These are phyloP conservation scores for Microstegium vimineum DNA, from an alignment of 176 grass and related monocot species.

Conservation along the genomic window DNA sequence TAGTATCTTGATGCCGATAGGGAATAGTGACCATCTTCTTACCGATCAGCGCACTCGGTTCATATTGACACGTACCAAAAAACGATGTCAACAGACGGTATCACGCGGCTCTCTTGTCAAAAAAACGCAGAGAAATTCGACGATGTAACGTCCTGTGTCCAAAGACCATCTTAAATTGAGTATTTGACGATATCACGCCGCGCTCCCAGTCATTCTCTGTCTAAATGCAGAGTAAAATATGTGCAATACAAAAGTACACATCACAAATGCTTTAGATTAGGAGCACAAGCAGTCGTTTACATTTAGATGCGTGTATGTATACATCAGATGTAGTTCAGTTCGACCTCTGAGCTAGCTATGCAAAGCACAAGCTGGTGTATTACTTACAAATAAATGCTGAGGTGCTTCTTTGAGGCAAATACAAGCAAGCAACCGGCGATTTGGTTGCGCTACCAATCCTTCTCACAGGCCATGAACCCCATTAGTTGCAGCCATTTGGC, in stretches of 20 bases:
- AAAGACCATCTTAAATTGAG: not conserved
- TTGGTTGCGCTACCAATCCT: not conserved
- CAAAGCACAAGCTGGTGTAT: not conserved
- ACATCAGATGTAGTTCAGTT: not conserved
- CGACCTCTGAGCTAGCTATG: not conserved
- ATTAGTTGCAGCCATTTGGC: not conserved
- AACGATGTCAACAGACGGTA: too few species aligned
- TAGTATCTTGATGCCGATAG: too few species aligned
- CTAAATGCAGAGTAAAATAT: not conserved
- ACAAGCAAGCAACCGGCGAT: not conserved
- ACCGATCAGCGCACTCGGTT: too few species aligned
- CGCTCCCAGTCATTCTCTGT: too few species aligned
- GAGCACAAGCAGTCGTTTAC: not conserved
- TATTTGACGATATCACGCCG: too few species aligned
- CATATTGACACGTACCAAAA: too few species aligned
- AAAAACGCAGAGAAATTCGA: too few species aligned
- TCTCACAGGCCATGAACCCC: not conserved
- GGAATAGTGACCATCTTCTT: too few species aligned
- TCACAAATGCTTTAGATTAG: not conserved
- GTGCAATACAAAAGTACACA: not conserved
- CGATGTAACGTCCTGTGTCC: not conserved
- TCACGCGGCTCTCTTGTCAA: too few species aligned
- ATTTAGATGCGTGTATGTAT: too few species aligned
- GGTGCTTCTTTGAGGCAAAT: not conserved
- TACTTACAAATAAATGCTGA: not conserved